Percentiles rank a stretch among this genome's conserved stretches.
These are phyloP conservation scores for Exobasidium rhododendri DNA, from an alignment of 1,284 basidiomycete species.

Conservation along the genomic window DNA sequence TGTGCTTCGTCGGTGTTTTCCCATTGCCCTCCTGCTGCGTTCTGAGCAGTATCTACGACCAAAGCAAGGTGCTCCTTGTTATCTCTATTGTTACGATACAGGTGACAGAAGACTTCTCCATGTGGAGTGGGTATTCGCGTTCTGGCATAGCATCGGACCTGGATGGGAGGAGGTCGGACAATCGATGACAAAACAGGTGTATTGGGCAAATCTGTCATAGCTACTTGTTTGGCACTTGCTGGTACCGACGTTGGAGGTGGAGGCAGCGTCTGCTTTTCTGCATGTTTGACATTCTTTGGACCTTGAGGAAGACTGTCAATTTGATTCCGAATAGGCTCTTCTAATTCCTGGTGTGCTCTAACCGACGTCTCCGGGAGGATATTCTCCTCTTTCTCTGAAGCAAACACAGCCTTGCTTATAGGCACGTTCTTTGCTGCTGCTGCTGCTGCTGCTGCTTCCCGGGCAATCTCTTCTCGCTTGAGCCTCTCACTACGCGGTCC, in stretches of 20 bases:
- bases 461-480: conserved; percentile 15
- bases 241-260: neutral
- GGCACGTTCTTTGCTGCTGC: conserved; percentile 2
- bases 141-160: conserved; percentile 84
- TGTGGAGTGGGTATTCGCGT: conserved; percentile 96
- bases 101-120: conserved; percentile 85
- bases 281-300: neutral
- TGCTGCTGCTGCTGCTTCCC: neutral
- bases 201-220: neutral
- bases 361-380: neutral
- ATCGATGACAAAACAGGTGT: conserved; percentile 32
- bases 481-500: conserved; percentile 19
- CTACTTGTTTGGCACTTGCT: neutral
- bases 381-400: neutral
- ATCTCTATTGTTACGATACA: conserved; percentile 84
- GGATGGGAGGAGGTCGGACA: conserved; percentile 38
- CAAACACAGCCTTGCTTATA: neutral
- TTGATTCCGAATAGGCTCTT: neutral
- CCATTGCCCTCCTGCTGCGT: conserved; percentile 16
- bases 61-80: conserved; percentile 95
- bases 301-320: neutral
- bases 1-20: conserved; percentile 13
- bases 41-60: conserved; percentile 68
- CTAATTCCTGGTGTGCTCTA: neutral
- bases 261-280: neutral